Percentiles rank a stretch among this genome's conserved stretches.
phyloP scores from a whole-genome alignment of 441 rosid genomes.

The Erodium texanum region DNA sequence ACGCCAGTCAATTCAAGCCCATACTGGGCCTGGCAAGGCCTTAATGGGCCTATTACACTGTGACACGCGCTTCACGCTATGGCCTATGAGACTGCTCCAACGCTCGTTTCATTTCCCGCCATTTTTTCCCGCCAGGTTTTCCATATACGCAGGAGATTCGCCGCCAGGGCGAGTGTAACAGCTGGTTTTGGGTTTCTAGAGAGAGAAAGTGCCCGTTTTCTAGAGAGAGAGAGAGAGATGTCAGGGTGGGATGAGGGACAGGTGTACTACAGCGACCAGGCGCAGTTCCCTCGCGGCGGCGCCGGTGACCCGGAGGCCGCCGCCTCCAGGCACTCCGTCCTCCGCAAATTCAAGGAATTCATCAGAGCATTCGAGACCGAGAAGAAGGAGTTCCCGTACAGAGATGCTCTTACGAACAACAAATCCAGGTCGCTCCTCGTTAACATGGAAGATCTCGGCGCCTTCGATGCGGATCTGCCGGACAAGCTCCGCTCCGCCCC shows the following conservation, averaged over 20 bases:
- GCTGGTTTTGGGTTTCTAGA: neutral
- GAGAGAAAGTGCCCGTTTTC: neutral
- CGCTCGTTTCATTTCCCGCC: neutral
- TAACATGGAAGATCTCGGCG: conserved; percentile 68
- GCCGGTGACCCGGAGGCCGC: conserved; percentile 24
- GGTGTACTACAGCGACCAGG: conserved; percentile 86
- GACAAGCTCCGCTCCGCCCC: conserved; percentile 70
- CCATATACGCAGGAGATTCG: neutral
- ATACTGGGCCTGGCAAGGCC: neutral
- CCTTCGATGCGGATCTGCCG: conserved; percentile 78
- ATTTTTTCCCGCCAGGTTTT: neutral
- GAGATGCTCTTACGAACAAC: conserved; percentile 58
- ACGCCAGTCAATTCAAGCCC: neutral
- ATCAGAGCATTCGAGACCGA: conserved; percentile 63
- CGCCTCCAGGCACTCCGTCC: conserved; percentile 52
- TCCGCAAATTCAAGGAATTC: conserved; percentile 75
- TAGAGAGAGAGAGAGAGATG: conserved; percentile 29
- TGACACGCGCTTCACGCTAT: no score
- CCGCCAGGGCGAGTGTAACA: neutral
- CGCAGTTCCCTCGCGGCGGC: conserved; percentile 63
- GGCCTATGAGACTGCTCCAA: neutral
- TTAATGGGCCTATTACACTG: no score
- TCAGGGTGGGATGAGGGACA: conserved; percentile 98
- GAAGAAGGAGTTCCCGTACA: conserved; percentile 61
- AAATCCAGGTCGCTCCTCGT: conserved; percentile 59